A percentile compares a stretch with the other conserved stretches of the same genome.
Evolutionary conservation across 1,284 basidiomycete species (phyloP).

Genomic region (Wallemia mellicola): DNA sequence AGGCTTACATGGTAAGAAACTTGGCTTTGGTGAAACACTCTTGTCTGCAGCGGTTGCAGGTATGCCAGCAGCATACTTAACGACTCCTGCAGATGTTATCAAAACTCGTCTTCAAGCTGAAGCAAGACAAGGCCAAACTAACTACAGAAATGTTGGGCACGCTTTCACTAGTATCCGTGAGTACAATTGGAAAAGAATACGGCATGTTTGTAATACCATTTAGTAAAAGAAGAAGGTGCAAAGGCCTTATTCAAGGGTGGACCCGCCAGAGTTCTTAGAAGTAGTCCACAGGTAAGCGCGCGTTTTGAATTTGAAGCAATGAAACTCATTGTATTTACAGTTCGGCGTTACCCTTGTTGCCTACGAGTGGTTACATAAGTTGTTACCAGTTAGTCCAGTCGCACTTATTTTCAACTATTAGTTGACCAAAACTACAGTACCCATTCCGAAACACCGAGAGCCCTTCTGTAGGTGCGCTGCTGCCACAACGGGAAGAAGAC

Average conservation of each 20-base stretch:
- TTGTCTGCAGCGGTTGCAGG: slow-evolving; percentile 42
- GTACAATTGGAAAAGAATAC: no score
- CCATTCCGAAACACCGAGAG: slow-evolving; percentile 31
- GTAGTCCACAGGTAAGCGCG: slow-evolving; percentile 23
- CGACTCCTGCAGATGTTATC: slow-evolving; percentile 60
- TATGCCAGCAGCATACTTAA: slow-evolving; percentile 76
- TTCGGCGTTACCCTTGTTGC: slow-evolving; percentile 80
- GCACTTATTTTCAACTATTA: not conserved
- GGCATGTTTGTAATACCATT: not conserved
- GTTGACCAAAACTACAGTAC: slow-evolving; percentile 24
- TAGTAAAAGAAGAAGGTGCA: slow-evolving; percentile 41
- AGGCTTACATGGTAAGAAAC: slow-evolving; percentile 76
- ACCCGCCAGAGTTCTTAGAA: slow-evolving; percentile 59
- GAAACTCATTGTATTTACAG: slow-evolving; percentile 22
- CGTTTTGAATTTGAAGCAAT: slow-evolving; percentile 15
- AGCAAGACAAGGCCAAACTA: slow-evolving; percentile 62
- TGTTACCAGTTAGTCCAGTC: slow-evolving; percentile 32
- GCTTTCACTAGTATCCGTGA: slow-evolving; percentile 66
- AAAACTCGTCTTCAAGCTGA: slow-evolving; percentile 98
- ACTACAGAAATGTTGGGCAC: slow-evolving; percentile 71
- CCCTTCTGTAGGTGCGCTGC: slow-evolving; percentile 21
- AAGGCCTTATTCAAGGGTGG: slow-evolving; percentile 85
- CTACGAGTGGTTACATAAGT: slow-evolving; percentile 51
- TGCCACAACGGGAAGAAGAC: slow-evolving; percentile 34
- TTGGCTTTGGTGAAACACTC: slow-evolving; percentile 72